These are phyloP conservation scores for Pyrenula massariospora DNA, from an alignment of 495 filamentous ascomycete genomes.

Conservation along the genomic window DNA sequence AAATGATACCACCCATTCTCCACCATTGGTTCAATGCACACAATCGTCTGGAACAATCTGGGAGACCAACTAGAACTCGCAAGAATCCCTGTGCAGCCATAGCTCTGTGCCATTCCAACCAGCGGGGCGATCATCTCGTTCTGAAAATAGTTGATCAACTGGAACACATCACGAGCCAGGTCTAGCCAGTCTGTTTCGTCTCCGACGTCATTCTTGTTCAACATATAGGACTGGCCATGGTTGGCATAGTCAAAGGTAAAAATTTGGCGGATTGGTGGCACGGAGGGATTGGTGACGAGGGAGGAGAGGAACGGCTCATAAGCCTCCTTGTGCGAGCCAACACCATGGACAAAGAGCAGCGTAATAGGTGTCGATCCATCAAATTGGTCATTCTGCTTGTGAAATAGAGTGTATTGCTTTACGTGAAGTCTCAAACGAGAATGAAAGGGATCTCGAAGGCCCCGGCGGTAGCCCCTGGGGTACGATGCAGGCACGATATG, in stretches of 20 bases:
- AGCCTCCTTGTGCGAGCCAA: conserved; percentile 33
- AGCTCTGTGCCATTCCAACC: conserved; percentile 35
- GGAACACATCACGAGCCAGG: conserved; percentile 30
- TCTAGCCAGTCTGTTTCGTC: conserved; percentile 31
- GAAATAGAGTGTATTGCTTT: conserved; percentile 30
- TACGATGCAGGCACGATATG: conserved; percentile 13
- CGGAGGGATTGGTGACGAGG: conserved; percentile 13
- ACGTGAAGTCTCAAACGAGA: conserved; percentile 20
- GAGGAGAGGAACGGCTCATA: conserved; percentile 37
- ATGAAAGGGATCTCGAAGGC: conserved; percentile 6
- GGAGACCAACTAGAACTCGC: conserved; percentile 26
- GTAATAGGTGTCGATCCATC: conserved; percentile 20
- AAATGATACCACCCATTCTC: conserved; percentile 5
- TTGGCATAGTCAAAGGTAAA: conserved; percentile 33
- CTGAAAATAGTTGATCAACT: conserved; percentile 35
- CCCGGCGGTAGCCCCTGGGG: conserved; percentile 10
- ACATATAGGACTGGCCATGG: conserved; percentile 18
- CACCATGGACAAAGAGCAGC: conserved; percentile 33
- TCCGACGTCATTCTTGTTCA: conserved; percentile 9
- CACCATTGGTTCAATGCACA: conserved; percentile 33
- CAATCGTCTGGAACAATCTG: conserved; percentile 27
- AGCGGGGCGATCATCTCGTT: conserved; percentile 32
- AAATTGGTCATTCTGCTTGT: conserved; percentile 6
- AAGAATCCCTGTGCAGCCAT: conserved; percentile 26
- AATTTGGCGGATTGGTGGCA: conserved; percentile 20